These are phyloP conservation scores for Closterium sp. DNA, from an alignment of 139 green algal genomes.

Conservation along the genomic window DNA sequence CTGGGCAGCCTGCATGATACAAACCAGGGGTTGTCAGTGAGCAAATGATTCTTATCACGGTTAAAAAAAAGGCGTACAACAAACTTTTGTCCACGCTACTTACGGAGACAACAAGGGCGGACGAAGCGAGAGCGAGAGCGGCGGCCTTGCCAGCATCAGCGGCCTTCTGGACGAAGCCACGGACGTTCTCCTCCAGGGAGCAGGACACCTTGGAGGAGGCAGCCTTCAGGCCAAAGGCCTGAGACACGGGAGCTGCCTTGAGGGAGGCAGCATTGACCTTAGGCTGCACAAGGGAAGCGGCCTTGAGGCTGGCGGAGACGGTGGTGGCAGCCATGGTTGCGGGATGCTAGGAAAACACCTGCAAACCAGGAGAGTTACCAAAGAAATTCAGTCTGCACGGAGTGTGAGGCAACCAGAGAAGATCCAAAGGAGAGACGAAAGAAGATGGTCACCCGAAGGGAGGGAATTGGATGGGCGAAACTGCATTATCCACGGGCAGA, in stretches of 20 bases:
- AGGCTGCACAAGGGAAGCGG: not conserved
- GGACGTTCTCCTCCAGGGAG: slow-evolving; percentile 30
- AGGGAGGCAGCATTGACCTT: slow-evolving; percentile 1
- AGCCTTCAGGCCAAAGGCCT: slow-evolving; percentile 24
- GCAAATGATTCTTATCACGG: not conserved
- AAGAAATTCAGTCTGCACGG: not conserved
- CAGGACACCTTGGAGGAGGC: slow-evolving; percentile 9
- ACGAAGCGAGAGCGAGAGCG: slow-evolving; percentile 31
- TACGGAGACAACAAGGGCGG: slow-evolving; percentile 30
- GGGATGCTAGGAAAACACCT: not conserved
- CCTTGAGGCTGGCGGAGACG: slow-evolving; percentile 4
- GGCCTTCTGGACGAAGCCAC: slow-evolving; percentile 34
- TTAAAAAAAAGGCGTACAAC: not conserved
- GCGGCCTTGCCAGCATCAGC: slow-evolving; percentile 46
- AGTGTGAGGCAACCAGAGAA: not conserved
- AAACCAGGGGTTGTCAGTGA: not conserved
- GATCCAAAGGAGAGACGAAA: not conserved
- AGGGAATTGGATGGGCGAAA: not conserved
- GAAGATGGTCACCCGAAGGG: not conserved
- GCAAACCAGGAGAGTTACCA: not conserved
- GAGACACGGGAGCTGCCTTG: slow-evolving; percentile 4
- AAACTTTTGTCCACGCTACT: not conserved
- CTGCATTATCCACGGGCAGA: not conserved
- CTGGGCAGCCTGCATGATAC: not conserved
- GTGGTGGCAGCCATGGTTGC: not conserved